phyloP scores from a whole-genome alignment of 352 stramenopile species.

The Phytophthora constricta region DNA sequence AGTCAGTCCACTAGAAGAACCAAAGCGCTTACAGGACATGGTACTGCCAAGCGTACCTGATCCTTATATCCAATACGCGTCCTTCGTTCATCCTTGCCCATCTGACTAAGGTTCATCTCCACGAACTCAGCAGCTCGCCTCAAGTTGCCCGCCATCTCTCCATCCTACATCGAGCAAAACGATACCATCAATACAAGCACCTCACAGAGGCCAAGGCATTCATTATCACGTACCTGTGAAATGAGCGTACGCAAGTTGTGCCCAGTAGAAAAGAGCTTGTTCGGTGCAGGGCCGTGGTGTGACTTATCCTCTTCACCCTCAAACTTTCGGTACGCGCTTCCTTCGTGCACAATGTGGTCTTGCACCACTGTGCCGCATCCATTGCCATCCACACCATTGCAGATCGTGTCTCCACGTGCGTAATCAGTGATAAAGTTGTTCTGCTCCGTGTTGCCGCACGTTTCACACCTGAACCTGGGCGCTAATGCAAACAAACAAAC shows the following conservation, averaged over 20 bases:
- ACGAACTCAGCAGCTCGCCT: slow-evolving; percentile 90
- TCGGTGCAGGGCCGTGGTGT: slow-evolving; percentile 94
- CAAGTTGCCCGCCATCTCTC: slow-evolving; percentile 87
- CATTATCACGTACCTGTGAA: slow-evolving; percentile 66
- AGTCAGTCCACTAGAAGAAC: slow-evolving; percentile 25
- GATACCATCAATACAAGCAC: slow-evolving; percentile 23
- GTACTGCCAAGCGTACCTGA: slow-evolving; percentile 71
- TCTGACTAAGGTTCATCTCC: slow-evolving; percentile 97
- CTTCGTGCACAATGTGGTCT: slow-evolving; percentile 97
- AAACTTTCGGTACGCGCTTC: slow-evolving; percentile 96
- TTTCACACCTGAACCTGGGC: slow-evolving; percentile 85
- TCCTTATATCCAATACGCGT: slow-evolving; percentile 98
- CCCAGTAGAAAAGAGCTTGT: slow-evolving; percentile 95
- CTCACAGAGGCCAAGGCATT: slow-evolving; percentile 7
- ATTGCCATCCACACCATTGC: slow-evolving; percentile 86
- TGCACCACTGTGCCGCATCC: slow-evolving; percentile 94
- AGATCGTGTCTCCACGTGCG: slow-evolving; percentile 87
- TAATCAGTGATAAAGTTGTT: slow-evolving; percentile 93
- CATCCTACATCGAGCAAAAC: slow-evolving; percentile 63
- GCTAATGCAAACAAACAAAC: too few species aligned
- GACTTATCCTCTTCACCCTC: slow-evolving; percentile 97
- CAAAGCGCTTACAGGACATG: slow-evolving; percentile 3
- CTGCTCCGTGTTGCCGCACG: slow-evolving; percentile 88
- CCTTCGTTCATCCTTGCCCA: slow-evolving; percentile 95
- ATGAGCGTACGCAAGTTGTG: slow-evolving; percentile 97